phyloP scores from a whole-genome alignment of 257 asterid genomes.

The Solanum habrochaites region DNA sequence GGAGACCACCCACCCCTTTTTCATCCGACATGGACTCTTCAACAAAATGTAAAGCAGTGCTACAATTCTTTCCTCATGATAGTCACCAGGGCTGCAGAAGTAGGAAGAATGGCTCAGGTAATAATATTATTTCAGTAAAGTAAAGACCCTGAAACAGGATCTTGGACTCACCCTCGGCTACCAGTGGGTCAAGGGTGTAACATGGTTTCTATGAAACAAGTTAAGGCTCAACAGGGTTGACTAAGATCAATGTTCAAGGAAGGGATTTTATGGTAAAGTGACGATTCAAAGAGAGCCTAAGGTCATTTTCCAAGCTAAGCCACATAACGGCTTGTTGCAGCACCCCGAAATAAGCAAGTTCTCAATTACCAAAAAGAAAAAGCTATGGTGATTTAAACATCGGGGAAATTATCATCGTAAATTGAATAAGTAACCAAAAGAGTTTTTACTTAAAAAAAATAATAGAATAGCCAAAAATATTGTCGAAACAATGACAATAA shows the following conservation, averaged over 20 bases:
- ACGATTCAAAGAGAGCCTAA: not conserved
- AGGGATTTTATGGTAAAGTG: not conserved
- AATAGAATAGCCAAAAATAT: not conserved
- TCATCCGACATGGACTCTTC: not conserved
- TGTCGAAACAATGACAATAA: not conserved
- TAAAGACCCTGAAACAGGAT: not conserved
- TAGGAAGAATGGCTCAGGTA: not conserved
- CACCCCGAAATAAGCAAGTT: not conserved
- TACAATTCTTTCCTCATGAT: not conserved
- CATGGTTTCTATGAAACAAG: not conserved
- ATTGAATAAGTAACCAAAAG: not conserved
- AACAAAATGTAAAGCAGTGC: not conserved
- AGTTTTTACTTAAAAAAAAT: not conserved
- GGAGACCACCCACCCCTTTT: not conserved
- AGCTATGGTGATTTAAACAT: not conserved
- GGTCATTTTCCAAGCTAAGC: not conserved
- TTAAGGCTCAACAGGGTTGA: not conserved
- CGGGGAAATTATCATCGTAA: not conserved
- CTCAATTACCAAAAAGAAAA: not conserved
- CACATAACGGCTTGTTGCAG: not conserved
- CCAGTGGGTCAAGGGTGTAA: not conserved
- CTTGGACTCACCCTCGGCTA: not conserved
- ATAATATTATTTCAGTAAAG: not conserved
- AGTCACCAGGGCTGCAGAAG: not conserved
- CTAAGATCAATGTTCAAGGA: not conserved